Percentiles rank a stretch among this genome's conserved stretches.
Conservation (phyloP, 139 green algal species). For the Volvox africanus region DNA sequence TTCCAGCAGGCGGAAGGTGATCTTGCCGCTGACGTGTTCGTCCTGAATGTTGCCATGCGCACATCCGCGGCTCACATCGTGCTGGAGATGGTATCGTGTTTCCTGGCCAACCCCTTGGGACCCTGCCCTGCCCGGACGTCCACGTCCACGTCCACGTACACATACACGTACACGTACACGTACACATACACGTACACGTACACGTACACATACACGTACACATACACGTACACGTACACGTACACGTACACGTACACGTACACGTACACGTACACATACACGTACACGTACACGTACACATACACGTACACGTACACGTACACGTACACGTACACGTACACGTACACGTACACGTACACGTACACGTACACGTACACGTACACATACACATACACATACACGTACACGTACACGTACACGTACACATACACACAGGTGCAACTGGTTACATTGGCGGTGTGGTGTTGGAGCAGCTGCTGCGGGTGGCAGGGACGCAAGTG, state of each 20-base stretch:
- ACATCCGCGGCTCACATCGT: too few relatives aligned
- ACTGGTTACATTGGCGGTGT: slow-evolving; percentile 71
- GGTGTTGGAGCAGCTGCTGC: slow-evolving; percentile 72
- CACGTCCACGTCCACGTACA: background rate
- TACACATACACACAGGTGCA: slow-evolving; percentile 43
- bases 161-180: too few relatives aligned
- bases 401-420: slow-evolving; percentile 36
- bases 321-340: too few relatives aligned
- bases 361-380: background rate
- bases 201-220: background rate
- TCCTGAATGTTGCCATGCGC: too few relatives aligned
- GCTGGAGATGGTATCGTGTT: too few relatives aligned
- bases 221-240: too few relatives aligned
- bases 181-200: too few relatives aligned
- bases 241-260: background rate
- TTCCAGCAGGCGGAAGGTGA: too few relatives aligned
- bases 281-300: background rate
- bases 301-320: background rate
- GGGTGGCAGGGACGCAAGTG: slow-evolving; percentile 14
- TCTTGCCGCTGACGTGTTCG: too few relatives aligned
- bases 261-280: too few relatives aligned
- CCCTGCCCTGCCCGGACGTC: too few relatives aligned
- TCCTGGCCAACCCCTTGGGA: too few relatives aligned
- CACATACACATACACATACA: background rate
- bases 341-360: background rate